Conservation (phyloP, 2,329 filamentous ascomycete genomes). For the Dactylonectria estremocensis region DNA sequence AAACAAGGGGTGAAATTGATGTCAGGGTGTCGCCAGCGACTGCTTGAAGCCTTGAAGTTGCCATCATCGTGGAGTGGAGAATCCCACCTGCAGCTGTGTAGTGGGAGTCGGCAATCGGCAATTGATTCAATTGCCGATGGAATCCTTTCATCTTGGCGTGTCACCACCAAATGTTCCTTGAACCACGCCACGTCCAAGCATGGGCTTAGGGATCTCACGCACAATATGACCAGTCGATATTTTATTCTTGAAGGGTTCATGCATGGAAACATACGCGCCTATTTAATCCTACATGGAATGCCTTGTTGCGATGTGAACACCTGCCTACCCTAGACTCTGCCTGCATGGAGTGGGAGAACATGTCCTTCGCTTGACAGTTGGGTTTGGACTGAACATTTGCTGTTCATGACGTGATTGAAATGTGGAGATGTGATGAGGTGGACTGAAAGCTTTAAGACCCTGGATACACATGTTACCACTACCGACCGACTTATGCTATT, state of each 20-base stretch:
- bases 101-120: slow-evolving; percentile 15
- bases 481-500: too few relatives aligned
- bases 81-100: background rate
- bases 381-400: too few relatives aligned
- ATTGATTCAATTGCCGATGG: slow-evolving; percentile 16
- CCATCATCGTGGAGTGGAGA: slow-evolving; percentile 4
- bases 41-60: background rate
- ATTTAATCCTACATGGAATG: too few relatives aligned
- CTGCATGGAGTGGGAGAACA: too few relatives aligned
- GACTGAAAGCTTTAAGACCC: too few relatives aligned
- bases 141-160: background rate
- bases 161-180: background rate
- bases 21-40: background rate
- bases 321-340: too few relatives aligned
- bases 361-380: too few relatives aligned
- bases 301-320: too few relatives aligned
- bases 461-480: too few relatives aligned
- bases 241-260: background rate
- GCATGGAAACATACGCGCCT: background rate
- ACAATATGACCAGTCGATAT: background rate
- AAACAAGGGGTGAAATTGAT: background rate
- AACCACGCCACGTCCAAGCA: slow-evolving; percentile 6
- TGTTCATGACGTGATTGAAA: too few relatives aligned
- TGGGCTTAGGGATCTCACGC: background rate
- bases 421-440: too few relatives aligned